phyloP scores from a whole-genome alignment of 177 flowering plant genomes.

The Vitis hybrid region DNA sequence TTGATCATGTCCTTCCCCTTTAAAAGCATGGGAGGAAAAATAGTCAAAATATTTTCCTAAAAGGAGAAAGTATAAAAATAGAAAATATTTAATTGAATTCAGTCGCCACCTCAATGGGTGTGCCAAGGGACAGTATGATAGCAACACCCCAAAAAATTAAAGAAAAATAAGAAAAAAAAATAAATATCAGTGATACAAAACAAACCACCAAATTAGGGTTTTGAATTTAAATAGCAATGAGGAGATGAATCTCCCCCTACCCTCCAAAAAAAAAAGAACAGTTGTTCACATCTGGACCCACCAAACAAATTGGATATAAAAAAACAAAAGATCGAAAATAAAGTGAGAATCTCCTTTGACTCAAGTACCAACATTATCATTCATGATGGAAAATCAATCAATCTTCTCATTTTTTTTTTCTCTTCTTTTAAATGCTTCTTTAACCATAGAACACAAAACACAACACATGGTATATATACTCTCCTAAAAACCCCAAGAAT shows the following conservation, averaged over 20 bases:
- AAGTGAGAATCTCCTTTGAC: constrained; percentile 20
- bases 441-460: no score
- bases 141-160: neutral
- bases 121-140: neutral
- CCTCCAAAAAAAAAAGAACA: neutral
- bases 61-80: no score
- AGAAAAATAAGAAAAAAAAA: neutral
- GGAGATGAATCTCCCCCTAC: no score
- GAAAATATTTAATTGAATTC: neutral
- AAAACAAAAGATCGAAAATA: constrained; percentile 9
- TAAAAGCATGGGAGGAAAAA: no score
- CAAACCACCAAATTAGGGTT: neutral
- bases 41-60: no score
- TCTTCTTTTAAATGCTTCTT: no score
- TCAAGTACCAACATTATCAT: constrained; percentile 10
- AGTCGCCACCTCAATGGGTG: neutral
- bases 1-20: no score
- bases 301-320: constrained; percentile 12
- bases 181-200: neutral
- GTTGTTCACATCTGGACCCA: constrained; percentile 14
- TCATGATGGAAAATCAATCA: constrained; percentile 1
- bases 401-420: no score
- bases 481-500: no score
- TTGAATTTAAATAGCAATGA: neutral
- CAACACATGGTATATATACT: no score